A percentile compares a stretch with the other conserved stretches of the same genome.
These are phyloP conservation scores for Amanita pseudoporphyria DNA, from an alignment of 768 basidiomycete species.

Conservation along the genomic window DNA sequence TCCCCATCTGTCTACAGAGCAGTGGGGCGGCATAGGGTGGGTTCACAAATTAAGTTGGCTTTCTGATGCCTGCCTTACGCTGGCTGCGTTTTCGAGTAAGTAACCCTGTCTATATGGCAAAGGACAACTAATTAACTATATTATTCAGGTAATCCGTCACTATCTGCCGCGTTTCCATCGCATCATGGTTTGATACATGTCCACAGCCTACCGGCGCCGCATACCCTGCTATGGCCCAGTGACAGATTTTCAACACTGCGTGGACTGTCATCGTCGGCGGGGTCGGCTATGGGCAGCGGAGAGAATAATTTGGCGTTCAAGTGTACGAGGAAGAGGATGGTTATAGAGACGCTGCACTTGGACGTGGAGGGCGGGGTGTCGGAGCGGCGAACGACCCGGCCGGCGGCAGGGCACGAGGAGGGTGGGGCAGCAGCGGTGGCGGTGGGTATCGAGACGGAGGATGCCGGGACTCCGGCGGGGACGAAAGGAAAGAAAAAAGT, in stretches of 20 bases:
- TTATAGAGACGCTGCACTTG: slow-evolving; percentile 88
- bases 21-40: slow-evolving; percentile 62
- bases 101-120: slow-evolving; percentile 4
- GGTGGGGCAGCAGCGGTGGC: slow-evolving; percentile 26
- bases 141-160: slow-evolving; percentile 60
- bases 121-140: not conserved
- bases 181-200: slow-evolving; percentile 83
- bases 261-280: slow-evolving; percentile 54
- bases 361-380: slow-evolving; percentile 79
- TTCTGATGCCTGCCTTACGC: slow-evolving; percentile 63
- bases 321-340: slow-evolving; percentile 76
- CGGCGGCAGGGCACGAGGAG: slow-evolving; percentile 5
- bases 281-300: slow-evolving; percentile 52
- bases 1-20: slow-evolving; percentile 48
- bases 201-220: slow-evolving; percentile 64
- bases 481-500: slow-evolving; percentile 46
- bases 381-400: slow-evolving; percentile 59
- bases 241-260: slow-evolving; percentile 79
- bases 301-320: slow-evolving; percentile 97
- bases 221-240: slow-evolving; percentile 67
- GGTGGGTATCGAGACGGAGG: slow-evolving; percentile 32
- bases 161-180: slow-evolving; percentile 65
- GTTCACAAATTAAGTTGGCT: slow-evolving; percentile 71
- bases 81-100: slow-evolving; percentile 73
- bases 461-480: slow-evolving; percentile 6